Evolutionary conservation across 1,284 basidiomycete species (phyloP), one percentile per base, ranked within the genome.

Genomic region (Cerrena zonata): DNA sequence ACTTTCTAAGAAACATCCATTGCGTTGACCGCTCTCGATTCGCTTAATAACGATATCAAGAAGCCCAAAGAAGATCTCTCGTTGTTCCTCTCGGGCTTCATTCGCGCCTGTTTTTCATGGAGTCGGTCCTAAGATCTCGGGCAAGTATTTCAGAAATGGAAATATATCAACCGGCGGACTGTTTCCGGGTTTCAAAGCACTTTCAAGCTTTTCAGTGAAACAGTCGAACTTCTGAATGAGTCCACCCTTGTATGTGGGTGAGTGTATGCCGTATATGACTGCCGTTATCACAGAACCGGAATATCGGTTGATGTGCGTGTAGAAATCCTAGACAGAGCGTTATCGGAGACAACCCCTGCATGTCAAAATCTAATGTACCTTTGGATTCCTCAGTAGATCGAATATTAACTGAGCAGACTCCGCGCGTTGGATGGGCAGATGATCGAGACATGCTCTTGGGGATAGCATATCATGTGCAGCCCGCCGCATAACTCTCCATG

Each of bases 91-190:
- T 24, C 52, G 53, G 34, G 55, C 42, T 21, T 56, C 39, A n/a
- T 52, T 54, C 36, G 47, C 51, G 7, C 53, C 44, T 5, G 51
- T 52, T 47, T 63, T 65, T 62, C 64, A 64, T 5, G 50, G 25
- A 10, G 62, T 34, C 30, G 30, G 30, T 7, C 30, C 61, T 53
- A 57, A 58, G 7, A 56, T 23, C 44, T 62, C 60, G 3, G 64
- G 62, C 30, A 65, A 52, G 42, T 61, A 53, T 27, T 58, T 58
- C 15, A 65, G 50, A 38, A 61, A 54, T 11, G 62, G 64, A 18
- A 64, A 51, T 13, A 61, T 48, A 51, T 64, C 64, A n/a, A 65
- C 48, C 12, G 63, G 63, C 24, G 68, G 64, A n/a, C 58, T 55
- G 23, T 58, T 53, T 48, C 65, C 65, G 10, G 64, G 63, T 24